Evolutionary conservation across 495 filamentous ascomycete species (phyloP).

Genomic region (Massariosphaeria phaeospora): DNA sequence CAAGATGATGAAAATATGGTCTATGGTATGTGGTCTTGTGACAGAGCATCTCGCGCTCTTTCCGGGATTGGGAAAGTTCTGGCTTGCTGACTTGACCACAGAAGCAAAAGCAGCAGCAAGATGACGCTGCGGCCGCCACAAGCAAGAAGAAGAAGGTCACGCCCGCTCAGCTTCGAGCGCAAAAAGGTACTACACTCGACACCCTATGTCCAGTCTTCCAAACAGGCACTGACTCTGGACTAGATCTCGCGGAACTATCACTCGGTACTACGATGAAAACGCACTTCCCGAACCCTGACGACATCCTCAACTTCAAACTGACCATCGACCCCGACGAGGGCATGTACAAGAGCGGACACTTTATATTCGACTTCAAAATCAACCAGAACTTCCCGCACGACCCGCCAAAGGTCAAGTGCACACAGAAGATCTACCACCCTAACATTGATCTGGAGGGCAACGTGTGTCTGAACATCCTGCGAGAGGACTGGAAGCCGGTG

Average conservation of each 20-base stretch:
- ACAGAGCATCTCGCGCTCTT: not conserved
- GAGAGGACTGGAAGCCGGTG: conserved; percentile 98
- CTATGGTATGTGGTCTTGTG: conserved; percentile 63
- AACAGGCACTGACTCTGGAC: not conserved
- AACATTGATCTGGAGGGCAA: conserved; percentile 98
- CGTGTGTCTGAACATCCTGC: conserved; percentile 91
- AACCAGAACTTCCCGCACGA: conserved; percentile 95
- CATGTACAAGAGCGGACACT: conserved; percentile 88
- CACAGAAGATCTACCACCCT: conserved; percentile 97
- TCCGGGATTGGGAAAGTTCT: not conserved
- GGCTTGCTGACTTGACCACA: conserved; percentile 39
- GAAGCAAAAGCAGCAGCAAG: conserved; percentile 94
- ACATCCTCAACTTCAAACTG: conserved; percentile 92
- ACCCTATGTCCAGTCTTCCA: not conserved
- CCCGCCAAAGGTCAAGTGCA: conserved; percentile 95
- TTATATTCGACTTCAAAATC: conserved; percentile 88
- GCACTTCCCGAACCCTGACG: conserved; percentile 86
- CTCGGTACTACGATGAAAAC: conserved; percentile 89
- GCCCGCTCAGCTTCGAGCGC: conserved; percentile 87
- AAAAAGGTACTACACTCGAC: conserved; percentile 66
- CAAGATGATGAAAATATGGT: conserved; percentile 99
- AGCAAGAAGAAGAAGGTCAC: conserved; percentile 98
- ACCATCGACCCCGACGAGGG: conserved; percentile 95
- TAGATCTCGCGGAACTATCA: conserved; percentile 89
- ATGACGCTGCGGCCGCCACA: conserved; percentile 57